Conservation (phyloP, 1,284 basidiomycete species). For the Cryptococcus sp. region DNA sequence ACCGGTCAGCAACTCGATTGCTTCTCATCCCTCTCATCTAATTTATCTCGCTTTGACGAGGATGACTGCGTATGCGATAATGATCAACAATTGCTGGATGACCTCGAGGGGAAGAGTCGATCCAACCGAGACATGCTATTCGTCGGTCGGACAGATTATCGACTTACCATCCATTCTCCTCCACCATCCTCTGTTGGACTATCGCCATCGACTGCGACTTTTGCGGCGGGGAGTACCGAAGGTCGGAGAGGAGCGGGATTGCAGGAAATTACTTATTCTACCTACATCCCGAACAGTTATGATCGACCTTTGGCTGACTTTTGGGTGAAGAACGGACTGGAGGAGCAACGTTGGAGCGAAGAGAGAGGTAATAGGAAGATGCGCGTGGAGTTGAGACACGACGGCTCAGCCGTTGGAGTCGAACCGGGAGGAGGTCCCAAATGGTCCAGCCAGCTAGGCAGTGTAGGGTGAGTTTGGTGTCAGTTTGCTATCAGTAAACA, state of each 20-base stretch:
- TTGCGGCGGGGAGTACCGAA: slow-evolving; percentile 7
- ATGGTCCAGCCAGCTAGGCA: slow-evolving; percentile 44
- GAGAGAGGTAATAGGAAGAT: slow-evolving; percentile 29
- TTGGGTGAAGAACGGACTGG: slow-evolving; percentile 42
- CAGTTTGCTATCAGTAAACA: not conserved
- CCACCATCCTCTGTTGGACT: slow-evolving; percentile 11
- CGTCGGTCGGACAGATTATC: slow-evolving; percentile 49
- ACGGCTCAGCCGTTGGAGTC: slow-evolving; percentile 48
- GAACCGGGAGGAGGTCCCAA: slow-evolving; percentile 40
- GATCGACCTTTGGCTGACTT: slow-evolving; percentile 48
- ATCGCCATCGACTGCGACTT: slow-evolving; percentile 19
- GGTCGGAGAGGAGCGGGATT: slow-evolving; percentile 21
- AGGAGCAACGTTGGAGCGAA: slow-evolving; percentile 27
- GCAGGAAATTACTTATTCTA: slow-evolving; percentile 50
- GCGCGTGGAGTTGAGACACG: slow-evolving; percentile 48
- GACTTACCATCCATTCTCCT: slow-evolving; percentile 44
- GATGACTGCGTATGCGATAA: slow-evolving; percentile 4
- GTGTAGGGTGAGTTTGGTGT: slow-evolving; percentile 36
- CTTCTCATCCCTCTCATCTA: slow-evolving; percentile 37
- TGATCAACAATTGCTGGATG: not conserved
- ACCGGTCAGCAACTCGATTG: slow-evolving; percentile 49
- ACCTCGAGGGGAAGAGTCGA: slow-evolving; percentile 21
- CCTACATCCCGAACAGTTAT: slow-evolving; percentile 50
- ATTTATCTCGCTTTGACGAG: slow-evolving; percentile 25
- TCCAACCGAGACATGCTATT: slow-evolving; percentile 40